Conservation (phyloP, 2,329 filamentous ascomycete species). For the Fusarium domesticum region DNA sequence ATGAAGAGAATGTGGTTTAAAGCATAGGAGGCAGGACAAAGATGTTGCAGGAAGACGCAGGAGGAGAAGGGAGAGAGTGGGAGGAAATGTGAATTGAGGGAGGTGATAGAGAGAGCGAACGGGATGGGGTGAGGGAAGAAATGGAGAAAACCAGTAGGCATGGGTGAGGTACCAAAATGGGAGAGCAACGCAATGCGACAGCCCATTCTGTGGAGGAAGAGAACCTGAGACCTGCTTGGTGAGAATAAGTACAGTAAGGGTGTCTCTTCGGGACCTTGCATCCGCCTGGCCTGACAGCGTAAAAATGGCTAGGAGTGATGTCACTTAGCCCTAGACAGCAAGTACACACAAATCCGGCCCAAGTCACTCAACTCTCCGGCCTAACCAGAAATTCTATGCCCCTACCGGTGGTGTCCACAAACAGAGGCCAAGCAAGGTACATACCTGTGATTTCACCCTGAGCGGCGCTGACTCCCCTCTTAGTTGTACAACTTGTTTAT, state of each 20-base stretch:
- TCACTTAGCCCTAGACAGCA: not conserved
- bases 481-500: not conserved
- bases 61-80: slow-evolving; percentile 11
- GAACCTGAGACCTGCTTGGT: not conserved
- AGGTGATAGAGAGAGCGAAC: slow-evolving; percentile 13
- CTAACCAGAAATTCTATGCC: not conserved
- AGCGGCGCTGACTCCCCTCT: no score
- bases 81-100: slow-evolving; percentile 20
- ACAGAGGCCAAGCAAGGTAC: not conserved
- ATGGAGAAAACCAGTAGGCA: not conserved
- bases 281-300: not conserved
- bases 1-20: not conserved
- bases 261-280: not conserved
- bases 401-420: not conserved
- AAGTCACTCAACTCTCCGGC: not conserved
- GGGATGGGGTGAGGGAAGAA: slow-evolving; percentile 9
- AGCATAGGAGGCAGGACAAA: not conserved
- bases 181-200: not conserved
- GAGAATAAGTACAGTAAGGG: not conserved
- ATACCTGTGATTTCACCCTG: not conserved
- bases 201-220: not conserved
- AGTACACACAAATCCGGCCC: not conserved
- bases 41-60: slow-evolving; percentile 2
- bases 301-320: not conserved
- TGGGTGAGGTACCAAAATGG: not conserved